A percentile compares a stretch with the other conserved stretches of the same genome.
Evolutionary conservation across 352 stramenopile species (phyloP).

Genomic region (Pythium scleroteichum): DNA sequence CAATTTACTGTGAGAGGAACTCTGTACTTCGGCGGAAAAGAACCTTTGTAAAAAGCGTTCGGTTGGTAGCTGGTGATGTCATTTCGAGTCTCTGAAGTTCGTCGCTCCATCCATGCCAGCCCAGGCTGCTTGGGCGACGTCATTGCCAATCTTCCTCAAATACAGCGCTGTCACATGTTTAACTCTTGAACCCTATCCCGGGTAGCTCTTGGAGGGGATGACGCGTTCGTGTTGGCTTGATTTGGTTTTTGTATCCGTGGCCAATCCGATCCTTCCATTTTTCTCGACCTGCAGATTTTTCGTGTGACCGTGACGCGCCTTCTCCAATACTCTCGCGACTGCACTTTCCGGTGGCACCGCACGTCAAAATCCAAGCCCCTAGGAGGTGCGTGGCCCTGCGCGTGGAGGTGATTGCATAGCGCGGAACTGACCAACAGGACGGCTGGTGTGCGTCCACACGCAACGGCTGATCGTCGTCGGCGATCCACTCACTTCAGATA

Average conservation of each 20-base stretch:
- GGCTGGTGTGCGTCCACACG: neutral
- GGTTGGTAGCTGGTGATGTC: too few relatives aligned
- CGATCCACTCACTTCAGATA: conserved; percentile 27
- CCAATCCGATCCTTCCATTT: neutral
- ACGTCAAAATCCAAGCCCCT: conserved; percentile 6
- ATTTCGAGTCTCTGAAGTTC: too few relatives aligned
- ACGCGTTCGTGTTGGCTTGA: neutral
- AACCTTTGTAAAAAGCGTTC: too few relatives aligned
- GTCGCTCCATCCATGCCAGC: too few relatives aligned
- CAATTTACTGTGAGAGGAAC: too few relatives aligned
- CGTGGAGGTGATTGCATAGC: neutral
- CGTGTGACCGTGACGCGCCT: conserved; percentile 6
- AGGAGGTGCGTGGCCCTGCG: neutral
- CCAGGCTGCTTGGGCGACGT: conserved; percentile 12
- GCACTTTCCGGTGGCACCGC: conserved; percentile 10
- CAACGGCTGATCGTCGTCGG: neutral
- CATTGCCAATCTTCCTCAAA: too few relatives aligned
- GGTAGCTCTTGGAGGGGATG: neutral
- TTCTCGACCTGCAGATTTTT: conserved; percentile 3
- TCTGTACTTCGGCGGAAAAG: too few relatives aligned
- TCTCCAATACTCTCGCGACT: conserved; percentile 2
- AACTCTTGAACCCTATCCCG: conserved; percentile 24
- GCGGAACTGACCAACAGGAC: neutral
- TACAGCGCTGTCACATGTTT: too few relatives aligned
- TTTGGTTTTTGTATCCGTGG: too few relatives aligned